Conservation (phyloP, 176 grass and related monocot genomes). For the Alopecurus myosuroides region DNA sequence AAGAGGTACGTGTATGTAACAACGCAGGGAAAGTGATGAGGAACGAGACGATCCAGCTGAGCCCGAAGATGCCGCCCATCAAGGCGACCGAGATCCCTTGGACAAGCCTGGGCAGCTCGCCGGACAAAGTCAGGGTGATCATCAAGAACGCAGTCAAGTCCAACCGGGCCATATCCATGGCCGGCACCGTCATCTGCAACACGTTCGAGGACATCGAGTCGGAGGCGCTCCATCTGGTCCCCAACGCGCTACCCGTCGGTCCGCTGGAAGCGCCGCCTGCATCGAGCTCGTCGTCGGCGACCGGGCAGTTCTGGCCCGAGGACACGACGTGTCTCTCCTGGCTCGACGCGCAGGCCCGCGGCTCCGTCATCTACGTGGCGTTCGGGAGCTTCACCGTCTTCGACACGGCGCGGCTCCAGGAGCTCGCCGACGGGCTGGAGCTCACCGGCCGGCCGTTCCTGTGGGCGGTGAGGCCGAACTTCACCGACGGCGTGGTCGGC, state of each 20-base stretch:
- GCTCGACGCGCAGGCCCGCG: constrained; percentile 43
- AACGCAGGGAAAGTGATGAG: constrained; percentile 10
- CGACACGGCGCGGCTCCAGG: constrained; percentile 27
- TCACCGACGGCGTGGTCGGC: background rate
- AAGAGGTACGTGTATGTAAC: background rate
- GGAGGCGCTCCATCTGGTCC: constrained; percentile 22
- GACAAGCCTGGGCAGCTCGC: background rate
- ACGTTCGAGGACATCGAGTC: constrained; percentile 46
- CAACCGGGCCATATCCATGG: background rate
- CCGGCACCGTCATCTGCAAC: constrained; percentile 53
- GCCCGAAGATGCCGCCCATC: constrained; percentile 24
- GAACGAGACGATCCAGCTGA: constrained; percentile 29
- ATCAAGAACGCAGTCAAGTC: background rate
- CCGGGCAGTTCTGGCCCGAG: constrained; percentile 39
- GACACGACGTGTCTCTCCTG: constrained; percentile 35
- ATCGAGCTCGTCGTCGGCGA: background rate
- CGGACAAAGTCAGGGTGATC: background rate
- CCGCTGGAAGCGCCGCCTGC: background rate
- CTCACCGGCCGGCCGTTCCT: constrained; percentile 40
- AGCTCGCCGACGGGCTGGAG: constrained; percentile 51
- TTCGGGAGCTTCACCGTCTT: constrained; percentile 60
- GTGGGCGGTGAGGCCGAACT: constrained; percentile 57
- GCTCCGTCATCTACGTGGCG: constrained; percentile 57
- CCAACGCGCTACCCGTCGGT: constrained; percentile 37
- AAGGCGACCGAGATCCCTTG: constrained; percentile 19